Evolutionary conservation across 805 yeast genomes (phyloP).

Genomic region (Candida schatavii): DNA sequence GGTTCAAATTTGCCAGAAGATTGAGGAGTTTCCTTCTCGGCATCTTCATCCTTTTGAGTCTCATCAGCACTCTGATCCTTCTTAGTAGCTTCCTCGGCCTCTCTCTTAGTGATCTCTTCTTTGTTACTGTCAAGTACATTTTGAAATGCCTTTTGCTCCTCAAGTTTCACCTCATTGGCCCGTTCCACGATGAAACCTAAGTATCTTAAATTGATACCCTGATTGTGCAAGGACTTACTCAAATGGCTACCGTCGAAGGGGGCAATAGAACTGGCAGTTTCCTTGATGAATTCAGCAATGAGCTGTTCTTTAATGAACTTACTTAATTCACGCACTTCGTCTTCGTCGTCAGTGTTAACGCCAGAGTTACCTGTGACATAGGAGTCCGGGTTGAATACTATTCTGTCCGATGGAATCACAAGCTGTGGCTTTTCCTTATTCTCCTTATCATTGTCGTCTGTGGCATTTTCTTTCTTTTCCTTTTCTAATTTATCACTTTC

Average conservation of each 20-base stretch:
- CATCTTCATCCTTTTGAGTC: constrained; percentile 21
- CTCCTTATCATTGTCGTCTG: constrained; percentile 15
- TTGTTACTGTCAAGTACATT: constrained; percentile 23
- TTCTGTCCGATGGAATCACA: constrained; percentile 50
- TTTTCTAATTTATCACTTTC: constrained; percentile 49
- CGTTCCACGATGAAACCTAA: constrained; percentile 60
- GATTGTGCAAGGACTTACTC: constrained; percentile 62
- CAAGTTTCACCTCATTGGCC: constrained; percentile 19
- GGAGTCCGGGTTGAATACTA: constrained; percentile 77
- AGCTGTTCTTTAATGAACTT: constrained; percentile 55
- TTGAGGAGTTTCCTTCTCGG: constrained; percentile 21
- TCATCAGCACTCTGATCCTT: constrained; percentile 22
- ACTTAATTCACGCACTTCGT: constrained; percentile 68
- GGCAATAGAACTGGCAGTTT: constrained; percentile 51
- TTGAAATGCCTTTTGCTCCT: constrained; percentile 13
- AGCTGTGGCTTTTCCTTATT: constrained; percentile 47
- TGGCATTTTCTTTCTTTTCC: constrained; percentile 11
- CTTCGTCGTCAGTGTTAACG: constrained; percentile 45
- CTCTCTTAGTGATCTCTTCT: constrained; percentile 22
- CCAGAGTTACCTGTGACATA: constrained; percentile 44
- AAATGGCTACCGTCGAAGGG: constrained; percentile 86
- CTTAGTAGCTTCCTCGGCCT: constrained; percentile 24
- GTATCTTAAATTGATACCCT: constrained; percentile 88
- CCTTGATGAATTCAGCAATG: constrained; percentile 60
- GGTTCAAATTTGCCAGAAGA: constrained; percentile 43